Evolutionary conservation across 352 stramenopile species (phyloP), one percentile per base, ranked within the genome.

Genomic region (Globisporangium heterothallicum): DNA sequence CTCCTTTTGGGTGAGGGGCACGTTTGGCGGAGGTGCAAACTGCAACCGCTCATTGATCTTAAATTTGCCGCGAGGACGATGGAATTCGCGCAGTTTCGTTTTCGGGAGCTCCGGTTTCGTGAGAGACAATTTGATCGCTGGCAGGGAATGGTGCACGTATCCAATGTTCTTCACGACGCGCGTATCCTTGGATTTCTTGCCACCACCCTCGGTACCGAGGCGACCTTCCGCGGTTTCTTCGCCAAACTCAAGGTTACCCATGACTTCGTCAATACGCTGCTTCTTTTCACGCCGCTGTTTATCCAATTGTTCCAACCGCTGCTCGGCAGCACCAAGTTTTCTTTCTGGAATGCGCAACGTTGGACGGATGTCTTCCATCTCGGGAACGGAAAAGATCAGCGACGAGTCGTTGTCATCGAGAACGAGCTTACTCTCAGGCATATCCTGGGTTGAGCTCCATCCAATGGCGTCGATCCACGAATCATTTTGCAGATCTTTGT

Each of bases 81-180:
- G 84, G 43, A 92, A 91, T 34, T 91, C 81, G 6, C 84, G 77
- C 29, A 94, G 49, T 41, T 92, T 91, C 1, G 79, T 53, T 58
- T 92, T 91, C 2, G 81, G 78, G 0, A 94, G 67, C 61, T 94
- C 84, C 18, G 84, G 80, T 30, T 94, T 94, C 6, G 80, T 92
- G 45, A 92, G 68, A 30, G 77, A 88, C 21, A 94, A 69, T 63
- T 94, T 92, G 61, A 92, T 92, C 9, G 84, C 84, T n/a, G 80
- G 81, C 10, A 94, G 62, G 13, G 81, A 92, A 59, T 94, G 84
- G 38, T 92, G 81, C 8, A 94, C 81, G 26, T 84, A 75, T 3
- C 78, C 81, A 60, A 94, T 88, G 51, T 89, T 88, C 58, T 94
- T 90, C 3, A 92, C 73, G 26, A 94, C 75, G 53, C 83, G 84